A percentile compares a stretch with the other conserved stretches of the same genome.
These are phyloP conservation scores for Colletotrichum tabaci DNA, from an alignment of 2,329 filamentous ascomycete species.

Conservation along the genomic window DNA sequence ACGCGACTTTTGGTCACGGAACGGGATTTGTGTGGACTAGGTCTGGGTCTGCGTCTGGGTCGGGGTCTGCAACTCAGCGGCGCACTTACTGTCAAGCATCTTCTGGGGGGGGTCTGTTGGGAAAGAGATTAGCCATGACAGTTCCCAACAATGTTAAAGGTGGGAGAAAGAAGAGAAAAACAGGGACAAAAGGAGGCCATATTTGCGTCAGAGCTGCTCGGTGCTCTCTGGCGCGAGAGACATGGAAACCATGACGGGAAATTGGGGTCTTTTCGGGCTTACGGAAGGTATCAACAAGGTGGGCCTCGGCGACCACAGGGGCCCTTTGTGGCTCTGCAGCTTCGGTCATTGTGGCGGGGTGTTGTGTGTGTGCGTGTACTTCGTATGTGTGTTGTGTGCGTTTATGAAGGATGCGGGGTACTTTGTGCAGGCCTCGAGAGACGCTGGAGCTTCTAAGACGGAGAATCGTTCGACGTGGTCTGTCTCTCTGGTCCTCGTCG, in stretches of 20 bases:
- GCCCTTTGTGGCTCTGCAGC: constrained; percentile 57
- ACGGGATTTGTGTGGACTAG: constrained; percentile 6
- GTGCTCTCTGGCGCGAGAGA: constrained; percentile 16
- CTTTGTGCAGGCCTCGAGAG: constrained; percentile 36
- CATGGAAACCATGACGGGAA: constrained; percentile 4
- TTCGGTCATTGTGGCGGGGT: constrained; percentile 60
- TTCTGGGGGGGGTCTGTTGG: constrained; percentile 72
- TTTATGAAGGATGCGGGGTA: constrained; percentile 42
- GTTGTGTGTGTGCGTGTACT: constrained; percentile 15
- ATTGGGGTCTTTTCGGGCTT: constrained; percentile 52
- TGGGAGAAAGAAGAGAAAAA: neutral
- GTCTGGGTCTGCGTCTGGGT: constrained; percentile 17
- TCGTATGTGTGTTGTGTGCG: constrained; percentile 21
- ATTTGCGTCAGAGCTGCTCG: neutral
- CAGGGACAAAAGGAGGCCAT: neutral
- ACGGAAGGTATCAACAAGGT: constrained; percentile 82
- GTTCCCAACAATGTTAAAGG: constrained; percentile 25
- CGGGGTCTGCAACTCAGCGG: constrained; percentile 33
- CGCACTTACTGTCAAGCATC: constrained; percentile 76
- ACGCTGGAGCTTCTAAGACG: constrained; percentile 25
- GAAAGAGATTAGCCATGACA: constrained; percentile 23
- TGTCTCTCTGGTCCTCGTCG: constrained; percentile 28
- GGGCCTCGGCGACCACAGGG: constrained; percentile 81
- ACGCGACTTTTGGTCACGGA: constrained; percentile 38
- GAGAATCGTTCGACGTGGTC: constrained; percentile 35